These are phyloP conservation scores for Calocera viscosa DNA, from an alignment of 768 basidiomycete species.

Conservation along the genomic window DNA sequence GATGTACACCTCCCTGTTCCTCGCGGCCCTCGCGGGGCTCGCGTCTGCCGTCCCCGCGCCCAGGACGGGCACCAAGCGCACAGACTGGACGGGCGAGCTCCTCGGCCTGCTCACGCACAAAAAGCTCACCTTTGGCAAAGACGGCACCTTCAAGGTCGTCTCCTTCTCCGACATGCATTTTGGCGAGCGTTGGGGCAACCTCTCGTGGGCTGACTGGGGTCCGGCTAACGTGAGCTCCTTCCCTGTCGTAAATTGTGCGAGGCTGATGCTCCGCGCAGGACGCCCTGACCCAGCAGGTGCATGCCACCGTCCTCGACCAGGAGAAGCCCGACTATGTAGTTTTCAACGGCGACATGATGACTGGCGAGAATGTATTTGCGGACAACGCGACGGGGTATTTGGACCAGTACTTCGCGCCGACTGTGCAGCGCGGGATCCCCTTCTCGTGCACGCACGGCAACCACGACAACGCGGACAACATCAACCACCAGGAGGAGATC, in stretches of 20 bases:
- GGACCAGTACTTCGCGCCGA: constrained; percentile 49
- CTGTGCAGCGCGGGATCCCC: constrained; percentile 45
- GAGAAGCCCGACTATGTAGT: constrained; percentile 62
- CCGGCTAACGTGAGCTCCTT: background rate
- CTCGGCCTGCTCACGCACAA: background rate
- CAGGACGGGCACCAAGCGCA: background rate
- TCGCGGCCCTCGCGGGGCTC: background rate
- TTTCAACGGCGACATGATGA: constrained; percentile 61
- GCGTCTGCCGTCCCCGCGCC: background rate
- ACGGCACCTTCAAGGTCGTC: constrained; percentile 58
- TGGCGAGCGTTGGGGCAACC: constrained; percentile 62
- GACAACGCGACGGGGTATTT: constrained; percentile 56
- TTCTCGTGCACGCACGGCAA: constrained; percentile 63
- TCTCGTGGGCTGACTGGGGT: constrained; percentile 27
- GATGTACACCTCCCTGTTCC: background rate
- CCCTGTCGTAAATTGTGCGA: background rate
- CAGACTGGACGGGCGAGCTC: background rate
- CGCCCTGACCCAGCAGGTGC: constrained; percentile 45
- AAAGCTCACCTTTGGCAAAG: constrained; percentile 37
- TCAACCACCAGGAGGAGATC: constrained; percentile 57
- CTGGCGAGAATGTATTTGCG: constrained; percentile 46
- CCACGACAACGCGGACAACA: constrained; percentile 39
- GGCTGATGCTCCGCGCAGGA: constrained; percentile 45
- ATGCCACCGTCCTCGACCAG: constrained; percentile 41
- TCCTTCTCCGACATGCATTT: constrained; percentile 66